Percentiles rank a stretch among this genome's conserved stretches.
Conservation (phyloP, 2,329 filamentous ascomycete genomes). For the Diaporthe australafricana region DNA sequence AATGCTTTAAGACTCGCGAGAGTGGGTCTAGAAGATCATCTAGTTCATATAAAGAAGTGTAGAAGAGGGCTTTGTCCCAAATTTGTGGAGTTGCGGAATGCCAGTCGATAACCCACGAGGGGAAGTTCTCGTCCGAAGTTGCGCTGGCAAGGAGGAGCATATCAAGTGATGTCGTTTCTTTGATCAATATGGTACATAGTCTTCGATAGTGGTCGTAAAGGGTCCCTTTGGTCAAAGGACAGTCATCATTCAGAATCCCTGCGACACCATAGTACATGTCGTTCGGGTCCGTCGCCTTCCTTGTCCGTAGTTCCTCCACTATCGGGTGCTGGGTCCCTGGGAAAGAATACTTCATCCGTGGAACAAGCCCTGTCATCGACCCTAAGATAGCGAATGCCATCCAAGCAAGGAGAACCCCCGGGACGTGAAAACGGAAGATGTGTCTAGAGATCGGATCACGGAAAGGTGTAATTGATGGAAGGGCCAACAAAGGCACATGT, state of each 20-base stretch:
- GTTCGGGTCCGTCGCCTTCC: not conserved
- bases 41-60: no score
- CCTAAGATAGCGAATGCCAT: no score
- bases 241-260: no score
- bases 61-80: not conserved
- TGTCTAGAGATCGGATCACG: no score
- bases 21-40: not conserved
- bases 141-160: not conserved
- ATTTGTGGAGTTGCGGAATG: not conserved
- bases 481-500: no score
- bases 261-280: not conserved
- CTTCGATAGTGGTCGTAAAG: not conserved
- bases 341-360: not conserved
- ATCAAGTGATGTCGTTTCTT: not conserved
- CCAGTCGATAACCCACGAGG: not conserved
- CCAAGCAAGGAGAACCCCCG: no score
- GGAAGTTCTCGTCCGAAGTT: accelerated
- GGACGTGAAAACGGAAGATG: no score
- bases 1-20: no score
- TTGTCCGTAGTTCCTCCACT: not conserved
- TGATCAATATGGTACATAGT: not conserved
- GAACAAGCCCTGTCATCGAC: no score
- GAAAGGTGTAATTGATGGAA: no score
- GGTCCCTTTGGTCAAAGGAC: no score
- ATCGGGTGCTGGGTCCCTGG: not conserved